These are phyloP conservation scores for Pyronema omphalodes DNA, from an alignment of 495 filamentous ascomycete species.

Conservation along the genomic window DNA sequence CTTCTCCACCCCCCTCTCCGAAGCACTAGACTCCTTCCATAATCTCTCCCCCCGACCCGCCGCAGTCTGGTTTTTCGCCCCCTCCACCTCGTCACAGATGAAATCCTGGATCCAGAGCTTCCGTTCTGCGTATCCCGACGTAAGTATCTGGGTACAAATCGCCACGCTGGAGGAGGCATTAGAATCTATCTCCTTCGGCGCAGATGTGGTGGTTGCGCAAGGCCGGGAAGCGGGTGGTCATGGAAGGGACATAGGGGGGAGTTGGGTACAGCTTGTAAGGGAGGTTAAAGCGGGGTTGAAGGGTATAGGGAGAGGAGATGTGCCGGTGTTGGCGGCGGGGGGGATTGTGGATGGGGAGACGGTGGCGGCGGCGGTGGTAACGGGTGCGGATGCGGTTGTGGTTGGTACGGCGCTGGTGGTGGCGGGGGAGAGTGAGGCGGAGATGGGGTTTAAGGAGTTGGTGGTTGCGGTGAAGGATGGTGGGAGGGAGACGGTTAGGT, in stretches of 20 bases:
- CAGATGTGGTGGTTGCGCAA: constrained; percentile 56
- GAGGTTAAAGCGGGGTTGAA: constrained; percentile 41
- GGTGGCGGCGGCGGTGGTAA: constrained; percentile 41
- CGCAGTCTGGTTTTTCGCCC: constrained; percentile 57
- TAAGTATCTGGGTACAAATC: constrained; percentile 50
- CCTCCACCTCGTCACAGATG: constrained; percentile 32
- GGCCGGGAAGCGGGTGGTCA: constrained; percentile 57
- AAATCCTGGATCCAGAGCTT: constrained; percentile 37
- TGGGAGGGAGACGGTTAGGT: constrained; percentile 39
- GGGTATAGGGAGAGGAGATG: too few species aligned
- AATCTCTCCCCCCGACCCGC: constrained; percentile 31
- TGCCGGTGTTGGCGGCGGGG: constrained; percentile 51
- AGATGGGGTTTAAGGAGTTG: constrained; percentile 39
- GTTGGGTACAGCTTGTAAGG: constrained; percentile 39
- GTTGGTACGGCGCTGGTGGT: constrained; percentile 56
- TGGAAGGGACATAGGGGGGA: constrained; percentile 38
- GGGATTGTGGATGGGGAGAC: constrained; percentile 52
- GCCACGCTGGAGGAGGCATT: constrained; percentile 40
- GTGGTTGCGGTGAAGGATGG: constrained; percentile 45
- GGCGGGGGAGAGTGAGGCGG: constrained; percentile 42
- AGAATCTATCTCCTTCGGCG: constrained; percentile 25
- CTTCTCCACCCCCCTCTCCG: constrained; percentile 34
- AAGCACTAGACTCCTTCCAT: constrained; percentile 28
- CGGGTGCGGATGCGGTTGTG: constrained; percentile 49
- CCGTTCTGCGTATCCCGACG: constrained; percentile 21